Evolutionary conservation across 2,329 filamentous ascomycete genomes (phyloP), one percentile per base, ranked within the genome.

Genomic region (Cladorrhinum sp.): DNA sequence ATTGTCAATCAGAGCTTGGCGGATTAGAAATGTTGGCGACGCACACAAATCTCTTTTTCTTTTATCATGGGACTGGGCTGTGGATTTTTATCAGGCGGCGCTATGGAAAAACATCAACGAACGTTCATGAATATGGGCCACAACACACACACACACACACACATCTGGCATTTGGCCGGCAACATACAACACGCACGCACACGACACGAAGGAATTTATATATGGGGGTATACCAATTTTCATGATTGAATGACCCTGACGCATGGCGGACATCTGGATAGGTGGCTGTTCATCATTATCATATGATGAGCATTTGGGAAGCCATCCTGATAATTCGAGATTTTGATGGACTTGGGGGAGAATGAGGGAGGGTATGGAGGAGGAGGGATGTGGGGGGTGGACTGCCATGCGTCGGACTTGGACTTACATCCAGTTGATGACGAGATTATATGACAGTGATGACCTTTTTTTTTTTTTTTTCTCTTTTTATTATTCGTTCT

Each of bases 1-100:
- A 81, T 83, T 66, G 77, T 88, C 66, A 68, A 56, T 49, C 64
- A 66, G 52, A 68, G 63, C n/a, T 50, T 64, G 46, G 58, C 60
- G 26, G 61, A 65, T 21, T 67, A 65, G n/a, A n/a, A 42, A 24
- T 14, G 21, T 28, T 16, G 16, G 36, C 42, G n/a, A 16, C 10
- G 16, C n/a, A 20, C n/a, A n/a, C n/a, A n/a, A n/a, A n/a, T n/a
- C n/a, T n/a, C n/a, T 18, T 46, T 46, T 46, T 46, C 42, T 46
- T 46, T 46, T 46, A 12, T 6, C 26, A 28, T 50, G 54, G 42
- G 42, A 4, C 33, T 3, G 33, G 33, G 3, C 14, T 10, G 26
- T 5, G 26, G 26, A 16, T 36, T 36, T 36, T 36, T 16, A 10
- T 36, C 12, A 36, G 33, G 33, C 33, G 33, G 33, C 33, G 33